These are phyloP conservation scores for Hyphopichia wangnamkhiaoensis DNA, from an alignment of 1,139 yeast genomes.

Conservation along the genomic window DNA sequence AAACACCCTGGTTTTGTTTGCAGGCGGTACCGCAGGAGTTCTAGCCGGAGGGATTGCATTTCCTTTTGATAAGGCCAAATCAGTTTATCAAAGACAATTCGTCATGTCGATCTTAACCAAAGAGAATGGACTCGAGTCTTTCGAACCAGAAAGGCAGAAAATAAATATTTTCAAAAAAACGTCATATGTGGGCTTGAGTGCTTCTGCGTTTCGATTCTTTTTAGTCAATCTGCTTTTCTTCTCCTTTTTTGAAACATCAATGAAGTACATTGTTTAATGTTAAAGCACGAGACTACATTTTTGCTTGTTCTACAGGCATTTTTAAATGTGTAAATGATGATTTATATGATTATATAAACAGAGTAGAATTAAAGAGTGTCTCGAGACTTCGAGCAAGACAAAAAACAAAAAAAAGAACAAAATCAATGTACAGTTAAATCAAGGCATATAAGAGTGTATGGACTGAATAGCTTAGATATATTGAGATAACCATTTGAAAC, in stretches of 20 bases:
- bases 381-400: too few species aligned
- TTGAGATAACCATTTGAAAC: constrained; percentile 95
- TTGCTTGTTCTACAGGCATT: too few species aligned
- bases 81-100: constrained; percentile 5
- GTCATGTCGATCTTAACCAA: not conserved
- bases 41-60: constrained; percentile 6
- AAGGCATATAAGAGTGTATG: not conserved
- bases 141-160: not conserved
- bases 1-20: constrained; percentile 5
- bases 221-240: constrained; percentile 3
- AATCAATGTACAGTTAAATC: too few species aligned
- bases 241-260: constrained; percentile 3
- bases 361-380: too few species aligned
- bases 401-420: too few species aligned
- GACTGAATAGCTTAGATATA: constrained; percentile 54
- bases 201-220: constrained; percentile 2
- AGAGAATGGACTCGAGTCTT: not conserved
- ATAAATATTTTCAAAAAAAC: not conserved
- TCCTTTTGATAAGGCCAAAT: constrained; percentile 8
- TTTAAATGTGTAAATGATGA: too few species aligned
- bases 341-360: too few species aligned
- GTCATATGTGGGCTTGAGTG: constrained; percentile 3
- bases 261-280: constrained; percentile 2
- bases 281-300: too few species aligned
- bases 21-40: constrained; percentile 9